Evolutionary conservation across 495 filamentous ascomycete genomes (phyloP).

Genomic region (Neohortaea acidophila): DNA sequence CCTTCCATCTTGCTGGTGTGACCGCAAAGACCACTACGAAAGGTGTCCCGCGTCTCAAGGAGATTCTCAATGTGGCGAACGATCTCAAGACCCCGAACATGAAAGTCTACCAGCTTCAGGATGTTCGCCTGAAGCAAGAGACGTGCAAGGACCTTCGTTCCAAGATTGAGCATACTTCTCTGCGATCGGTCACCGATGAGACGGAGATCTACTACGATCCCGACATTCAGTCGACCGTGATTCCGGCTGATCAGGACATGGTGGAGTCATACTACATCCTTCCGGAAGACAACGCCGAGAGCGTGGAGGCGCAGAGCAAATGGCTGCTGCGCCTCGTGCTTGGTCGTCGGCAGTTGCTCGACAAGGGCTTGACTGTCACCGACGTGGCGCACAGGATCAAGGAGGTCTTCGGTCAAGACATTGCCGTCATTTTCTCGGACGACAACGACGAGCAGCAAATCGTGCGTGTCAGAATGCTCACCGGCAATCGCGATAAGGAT

Average conservation of each 20-base stretch:
- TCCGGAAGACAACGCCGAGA: conserved; percentile 61
- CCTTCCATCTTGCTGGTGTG: conserved; percentile 99
- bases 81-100: conserved; percentile 99
- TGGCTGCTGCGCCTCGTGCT: conserved; percentile 94
- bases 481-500: conserved; percentile 40
- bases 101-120: conserved; percentile 67
- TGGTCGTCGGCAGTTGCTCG: conserved; percentile 79
- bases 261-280: conserved; percentile 95
- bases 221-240: conserved; percentile 67
- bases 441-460: conserved; percentile 94
- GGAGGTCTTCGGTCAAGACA: conserved; percentile 67
- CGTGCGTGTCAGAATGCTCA: conserved; percentile 77
- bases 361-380: conserved; percentile 82
- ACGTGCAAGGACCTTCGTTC: conserved; percentile 73
- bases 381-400: conserved; percentile 86
- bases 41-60: conserved; percentile 96
- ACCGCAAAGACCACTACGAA: conserved; percentile 99
- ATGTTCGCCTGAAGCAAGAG: conserved; percentile 47
- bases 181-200: conserved; percentile 76
- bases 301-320: conserved; percentile 64
- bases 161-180: conserved; percentile 83
- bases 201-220: conserved; percentile 98
- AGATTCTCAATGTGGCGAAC: conserved; percentile 92
- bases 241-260: conserved; percentile 80
- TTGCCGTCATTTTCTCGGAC: conserved; percentile 91